These are phyloP conservation scores for Trametes villosa DNA, from an alignment of 768 basidiomycete species.

Conservation along the genomic window DNA sequence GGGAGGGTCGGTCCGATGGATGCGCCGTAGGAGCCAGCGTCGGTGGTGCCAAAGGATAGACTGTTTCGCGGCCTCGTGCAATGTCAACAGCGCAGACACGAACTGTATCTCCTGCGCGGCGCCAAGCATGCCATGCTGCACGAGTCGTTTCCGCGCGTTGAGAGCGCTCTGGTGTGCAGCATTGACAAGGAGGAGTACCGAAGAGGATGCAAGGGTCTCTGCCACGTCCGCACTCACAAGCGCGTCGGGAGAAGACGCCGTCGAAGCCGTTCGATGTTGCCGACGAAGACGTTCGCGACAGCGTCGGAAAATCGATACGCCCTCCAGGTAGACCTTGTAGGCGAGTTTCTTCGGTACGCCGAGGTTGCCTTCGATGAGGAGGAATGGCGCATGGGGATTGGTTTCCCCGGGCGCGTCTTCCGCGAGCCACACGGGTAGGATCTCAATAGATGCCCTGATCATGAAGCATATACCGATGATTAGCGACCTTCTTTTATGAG, in stretches of 20 bases:
- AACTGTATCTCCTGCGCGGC: constrained; percentile 52
- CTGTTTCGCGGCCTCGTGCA: constrained; percentile 62
- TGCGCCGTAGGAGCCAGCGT: constrained; percentile 58
- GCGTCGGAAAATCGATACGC: constrained; percentile 37
- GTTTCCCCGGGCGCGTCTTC: constrained; percentile 29
- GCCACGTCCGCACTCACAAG: constrained; percentile 2
- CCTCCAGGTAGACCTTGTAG: constrained; percentile 53
- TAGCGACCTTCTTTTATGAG: not conserved
- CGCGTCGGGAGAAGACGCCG: constrained; percentile 11
- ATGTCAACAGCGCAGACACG: constrained; percentile 52
- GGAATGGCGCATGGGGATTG: constrained; percentile 49
- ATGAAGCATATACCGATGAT: not conserved
- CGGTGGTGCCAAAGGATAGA: constrained; percentile 74
- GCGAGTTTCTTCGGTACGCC: constrained; percentile 67
- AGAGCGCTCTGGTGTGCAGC: constrained; percentile 73
- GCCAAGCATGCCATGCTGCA: constrained; percentile 43
- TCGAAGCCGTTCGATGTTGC: constrained; percentile 26
- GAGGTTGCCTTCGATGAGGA: constrained; percentile 60
- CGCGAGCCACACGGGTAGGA: constrained; percentile 59
- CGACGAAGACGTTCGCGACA: not conserved
- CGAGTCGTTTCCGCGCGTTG: constrained; percentile 60
- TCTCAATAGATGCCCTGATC: constrained; percentile 55
- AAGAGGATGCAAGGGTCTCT: constrained; percentile 39
- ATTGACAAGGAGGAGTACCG: constrained; percentile 64
- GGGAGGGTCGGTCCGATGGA: constrained; percentile 31